phyloP scores from a whole-genome alignment of 2,329 filamentous ascomycete genomes.

The Nemania abortiva region DNA sequence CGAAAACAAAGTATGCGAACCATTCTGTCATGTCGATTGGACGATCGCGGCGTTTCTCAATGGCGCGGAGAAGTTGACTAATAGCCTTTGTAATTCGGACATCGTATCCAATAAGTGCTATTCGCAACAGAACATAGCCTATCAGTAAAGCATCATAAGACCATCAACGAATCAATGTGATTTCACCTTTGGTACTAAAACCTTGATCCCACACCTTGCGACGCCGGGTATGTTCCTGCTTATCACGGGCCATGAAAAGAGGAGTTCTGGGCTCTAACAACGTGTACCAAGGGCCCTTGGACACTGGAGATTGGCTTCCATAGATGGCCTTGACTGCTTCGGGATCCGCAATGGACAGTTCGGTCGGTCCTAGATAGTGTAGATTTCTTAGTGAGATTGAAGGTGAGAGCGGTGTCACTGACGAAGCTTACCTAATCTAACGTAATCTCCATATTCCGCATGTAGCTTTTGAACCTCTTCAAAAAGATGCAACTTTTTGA shows the following conservation, averaged over 20 bases:
- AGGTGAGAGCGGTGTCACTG: background rate
- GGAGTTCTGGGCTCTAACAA: constrained; percentile 47
- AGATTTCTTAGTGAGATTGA: background rate
- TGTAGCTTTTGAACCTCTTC: constrained; percentile 60
- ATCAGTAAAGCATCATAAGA: background rate
- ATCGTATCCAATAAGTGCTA: constrained; percentile 44
- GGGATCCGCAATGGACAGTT: constrained; percentile 48
- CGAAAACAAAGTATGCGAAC: constrained; percentile 47
- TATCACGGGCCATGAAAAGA: constrained; percentile 55
- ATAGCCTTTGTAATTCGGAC: constrained; percentile 36
- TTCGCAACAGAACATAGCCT: background rate
- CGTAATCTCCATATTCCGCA: constrained; percentile 62
- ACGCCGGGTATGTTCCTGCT: constrained; percentile 40
- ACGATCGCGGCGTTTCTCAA: constrained; percentile 4
- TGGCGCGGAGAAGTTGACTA: background rate
- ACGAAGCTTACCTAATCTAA: constrained; percentile 34
- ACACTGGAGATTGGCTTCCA: constrained; percentile 53
- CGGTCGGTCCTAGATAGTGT: constrained; percentile 48
- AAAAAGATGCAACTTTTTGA: constrained; percentile 66
- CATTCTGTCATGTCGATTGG: constrained; percentile 43
- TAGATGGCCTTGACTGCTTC: constrained; percentile 51
- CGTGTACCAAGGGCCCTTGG: constrained; percentile 58
- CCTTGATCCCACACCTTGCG: constrained; percentile 46
- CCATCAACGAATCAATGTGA: background rate
- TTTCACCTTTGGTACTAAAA: background rate